Conservation (phyloP, 805 yeast genomes). For the Metschnikowia vanudenii region DNA sequence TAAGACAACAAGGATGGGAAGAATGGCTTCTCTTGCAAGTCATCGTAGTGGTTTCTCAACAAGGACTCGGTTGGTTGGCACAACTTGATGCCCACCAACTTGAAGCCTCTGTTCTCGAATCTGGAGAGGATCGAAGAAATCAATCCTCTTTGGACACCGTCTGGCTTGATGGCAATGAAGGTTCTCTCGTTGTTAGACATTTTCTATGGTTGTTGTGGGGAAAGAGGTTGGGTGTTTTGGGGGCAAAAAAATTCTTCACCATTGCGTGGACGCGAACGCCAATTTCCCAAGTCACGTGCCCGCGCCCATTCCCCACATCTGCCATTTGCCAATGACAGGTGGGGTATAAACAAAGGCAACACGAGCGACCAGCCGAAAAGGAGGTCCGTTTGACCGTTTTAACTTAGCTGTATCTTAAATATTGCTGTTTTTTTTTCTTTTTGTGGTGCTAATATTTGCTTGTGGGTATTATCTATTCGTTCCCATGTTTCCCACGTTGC, state of each 20-base stretch:
- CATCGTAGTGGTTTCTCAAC: conserved; percentile 92
- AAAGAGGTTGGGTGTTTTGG: neutral
- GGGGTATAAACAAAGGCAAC: too few relatives aligned
- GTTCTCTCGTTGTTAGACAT: conserved; percentile 77
- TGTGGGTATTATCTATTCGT: too few relatives aligned
- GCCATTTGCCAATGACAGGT: neutral
- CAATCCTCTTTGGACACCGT: conserved; percentile 99
- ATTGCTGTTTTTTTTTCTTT: too few relatives aligned
- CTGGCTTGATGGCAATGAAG: conserved; percentile 94
- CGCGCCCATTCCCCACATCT: conserved; percentile 1
- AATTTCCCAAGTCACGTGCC: conserved; percentile 7
- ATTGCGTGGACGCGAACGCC: conserved; percentile 1
- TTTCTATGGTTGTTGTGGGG: conserved; percentile 14
- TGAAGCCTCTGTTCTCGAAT: conserved; percentile 97
- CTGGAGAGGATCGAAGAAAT: conserved; percentile 85
- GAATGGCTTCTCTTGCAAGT: conserved; percentile 93
- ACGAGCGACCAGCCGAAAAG: too few relatives aligned
- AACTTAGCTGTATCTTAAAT: too few relatives aligned
- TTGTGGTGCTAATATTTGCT: too few relatives aligned
- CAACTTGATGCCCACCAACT: conserved; percentile 93
- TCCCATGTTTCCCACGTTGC: too few relatives aligned
- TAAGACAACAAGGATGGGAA: conserved; percentile 94
- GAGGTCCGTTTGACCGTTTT: too few relatives aligned
- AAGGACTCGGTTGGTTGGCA: conserved; percentile 81
- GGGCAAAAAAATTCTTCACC: conserved; percentile 5